Evolutionary conservation across 441 rosid genomes (phyloP).

Genomic region (Populus trichocarpa): DNA sequence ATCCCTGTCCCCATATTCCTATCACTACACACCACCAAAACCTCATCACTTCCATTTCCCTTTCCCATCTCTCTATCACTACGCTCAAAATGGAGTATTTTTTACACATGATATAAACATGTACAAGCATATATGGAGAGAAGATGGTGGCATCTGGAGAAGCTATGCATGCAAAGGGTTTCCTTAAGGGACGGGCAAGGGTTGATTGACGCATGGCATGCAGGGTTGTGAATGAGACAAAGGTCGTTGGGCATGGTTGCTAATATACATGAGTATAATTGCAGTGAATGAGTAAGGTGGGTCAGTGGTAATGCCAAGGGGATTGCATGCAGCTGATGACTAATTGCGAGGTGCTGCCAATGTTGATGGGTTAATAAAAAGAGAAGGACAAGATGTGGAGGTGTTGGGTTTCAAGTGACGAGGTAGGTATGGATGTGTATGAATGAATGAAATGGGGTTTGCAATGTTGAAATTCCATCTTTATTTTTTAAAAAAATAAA

Average conservation of each 20-base stretch:
- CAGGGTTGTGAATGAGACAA: constrained; percentile 18
- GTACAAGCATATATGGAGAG: neutral
- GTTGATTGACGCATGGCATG: constrained; percentile 19
- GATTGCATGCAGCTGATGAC: neutral
- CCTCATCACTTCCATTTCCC: constrained; percentile 21
- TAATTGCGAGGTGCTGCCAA: neutral
- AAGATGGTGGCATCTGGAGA: neutral
- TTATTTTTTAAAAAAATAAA: too few species aligned
- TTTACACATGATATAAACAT: neutral
- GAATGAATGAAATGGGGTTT: neutral
- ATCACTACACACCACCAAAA: constrained; percentile 44
- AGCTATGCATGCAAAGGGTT: constrained; percentile 16
- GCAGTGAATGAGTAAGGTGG: neutral
- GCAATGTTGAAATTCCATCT: neutral
- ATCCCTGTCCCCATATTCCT: constrained; percentile 41
- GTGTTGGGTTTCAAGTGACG: neutral
- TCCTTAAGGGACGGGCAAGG: constrained; percentile 1
- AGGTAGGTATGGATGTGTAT: neutral
- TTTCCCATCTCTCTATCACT: constrained; percentile 18
- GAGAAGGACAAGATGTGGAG: neutral
- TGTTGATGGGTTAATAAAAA: neutral
- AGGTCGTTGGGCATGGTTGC: constrained; percentile 19
- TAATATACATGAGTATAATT: neutral
- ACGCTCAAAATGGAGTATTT: too few species aligned
- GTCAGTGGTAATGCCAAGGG: neutral